Evolutionary conservation across 805 yeast species (phyloP).

Genomic region (Zygoascus biomembranicola): DNA sequence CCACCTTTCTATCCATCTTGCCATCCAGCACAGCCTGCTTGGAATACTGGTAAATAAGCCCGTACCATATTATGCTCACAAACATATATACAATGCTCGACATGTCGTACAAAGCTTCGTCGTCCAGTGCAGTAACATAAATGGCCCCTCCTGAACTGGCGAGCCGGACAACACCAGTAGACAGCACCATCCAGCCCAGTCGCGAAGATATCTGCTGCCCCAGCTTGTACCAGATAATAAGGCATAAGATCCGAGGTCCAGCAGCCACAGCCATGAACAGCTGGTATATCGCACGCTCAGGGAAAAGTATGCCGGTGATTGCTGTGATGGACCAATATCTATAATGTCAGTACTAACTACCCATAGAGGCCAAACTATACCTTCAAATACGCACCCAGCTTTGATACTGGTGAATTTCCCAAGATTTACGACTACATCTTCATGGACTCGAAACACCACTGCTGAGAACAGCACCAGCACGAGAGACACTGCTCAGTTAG

Average conservation of each 20-base stretch:
- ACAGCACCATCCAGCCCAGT: conserved; percentile 11
- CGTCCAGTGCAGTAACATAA: conserved; percentile 57
- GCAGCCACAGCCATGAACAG: conserved; percentile 71
- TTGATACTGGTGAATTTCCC: conserved; percentile 1
- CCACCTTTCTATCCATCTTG: background rate
- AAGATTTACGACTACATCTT: conserved; percentile 5
- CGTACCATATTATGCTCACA: conserved; percentile 25
- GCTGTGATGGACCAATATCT: conserved; percentile 83
- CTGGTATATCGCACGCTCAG: conserved; percentile 55
- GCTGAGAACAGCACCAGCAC: background rate
- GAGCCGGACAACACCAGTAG: conserved; percentile 57
- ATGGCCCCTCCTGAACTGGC: conserved; percentile 83
- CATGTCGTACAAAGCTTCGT: conserved; percentile 13
- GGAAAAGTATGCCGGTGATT: conserved; percentile 77
- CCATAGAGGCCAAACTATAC: background rate
- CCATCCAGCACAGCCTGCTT: background rate
- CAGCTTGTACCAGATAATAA: conserved; percentile 28
- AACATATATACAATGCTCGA: conserved; percentile 11
- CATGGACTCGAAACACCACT: background rate
- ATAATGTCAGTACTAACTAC: background rate
- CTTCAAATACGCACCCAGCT: too few species aligned
- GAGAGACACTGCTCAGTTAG: background rate
- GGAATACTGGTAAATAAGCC: background rate
- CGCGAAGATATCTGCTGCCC: background rate
- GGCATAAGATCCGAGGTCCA: conserved; percentile 65